These are phyloP conservation scores for Ceratobasidium sp. DNA, from an alignment of 1,284 basidiomycete genomes.

Conservation along the genomic window DNA sequence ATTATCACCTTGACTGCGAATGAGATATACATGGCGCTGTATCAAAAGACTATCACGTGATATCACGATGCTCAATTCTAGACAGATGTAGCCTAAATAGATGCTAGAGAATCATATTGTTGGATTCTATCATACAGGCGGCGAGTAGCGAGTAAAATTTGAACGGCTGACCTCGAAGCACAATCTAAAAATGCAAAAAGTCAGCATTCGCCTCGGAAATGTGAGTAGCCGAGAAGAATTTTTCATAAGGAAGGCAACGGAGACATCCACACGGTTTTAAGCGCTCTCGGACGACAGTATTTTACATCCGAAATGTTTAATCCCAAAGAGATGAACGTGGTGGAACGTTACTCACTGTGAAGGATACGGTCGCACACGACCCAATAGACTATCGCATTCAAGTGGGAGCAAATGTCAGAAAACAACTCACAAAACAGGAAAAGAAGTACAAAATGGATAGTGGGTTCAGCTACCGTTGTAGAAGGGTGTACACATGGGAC, in stretches of 20 bases:
- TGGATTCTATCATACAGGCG: neutral
- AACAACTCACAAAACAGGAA: neutral
- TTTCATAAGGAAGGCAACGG: constrained; percentile 68
- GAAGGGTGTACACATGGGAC: constrained; percentile 37
- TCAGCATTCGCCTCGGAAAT: too few species aligned
- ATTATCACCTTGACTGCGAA: constrained; percentile 88
- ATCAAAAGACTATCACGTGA: constrained; percentile 55
- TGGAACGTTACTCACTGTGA: constrained; percentile 21
- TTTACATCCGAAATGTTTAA: constrained; percentile 64
- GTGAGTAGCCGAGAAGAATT: constrained; percentile 13
- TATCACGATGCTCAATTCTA: neutral
- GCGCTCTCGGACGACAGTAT: constrained; percentile 61
- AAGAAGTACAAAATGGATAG: neutral
- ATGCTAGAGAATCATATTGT: neutral
- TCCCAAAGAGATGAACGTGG: constrained; percentile 47
- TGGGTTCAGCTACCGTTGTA: constrained; percentile 36
- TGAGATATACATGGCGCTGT: constrained; percentile 80
- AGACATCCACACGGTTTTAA: constrained; percentile 60
- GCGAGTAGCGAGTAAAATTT: neutral
- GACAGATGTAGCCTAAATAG: neutral
- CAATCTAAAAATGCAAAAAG: too few species aligned
- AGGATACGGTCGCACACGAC: too few species aligned
- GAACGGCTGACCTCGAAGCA: too few species aligned
- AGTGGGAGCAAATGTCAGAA: neutral
- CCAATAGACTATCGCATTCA: too few species aligned